A percentile compares a stretch with the other conserved stretches of the same genome.
phyloP scores from a whole-genome alignment of 352 stramenopile genomes.

The Phytophthora vignae region DNA sequence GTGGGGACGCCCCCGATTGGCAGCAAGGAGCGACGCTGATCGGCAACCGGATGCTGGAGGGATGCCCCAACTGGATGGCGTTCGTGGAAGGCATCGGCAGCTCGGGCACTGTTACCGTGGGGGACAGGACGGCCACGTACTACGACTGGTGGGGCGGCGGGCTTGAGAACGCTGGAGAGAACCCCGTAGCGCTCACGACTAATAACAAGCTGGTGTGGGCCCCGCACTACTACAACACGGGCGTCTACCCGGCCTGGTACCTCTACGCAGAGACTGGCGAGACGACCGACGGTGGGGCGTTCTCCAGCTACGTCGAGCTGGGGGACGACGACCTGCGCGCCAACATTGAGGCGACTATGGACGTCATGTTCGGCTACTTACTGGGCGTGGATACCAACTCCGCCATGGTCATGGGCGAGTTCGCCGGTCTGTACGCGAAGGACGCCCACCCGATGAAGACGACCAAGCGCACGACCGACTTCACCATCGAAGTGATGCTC shows the following conservation, averaged over 20 bases:
- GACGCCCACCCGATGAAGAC: slow-evolving; percentile 58
- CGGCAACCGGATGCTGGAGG: slow-evolving; percentile 65
- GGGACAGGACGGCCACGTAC: slow-evolving; percentile 41
- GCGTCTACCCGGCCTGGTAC: slow-evolving; percentile 65
- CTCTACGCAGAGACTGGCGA: slow-evolving; percentile 50
- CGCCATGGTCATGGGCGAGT: slow-evolving; percentile 70
- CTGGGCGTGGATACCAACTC: slow-evolving; percentile 28
- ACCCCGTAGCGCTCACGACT: slow-evolving; percentile 42
- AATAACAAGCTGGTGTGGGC: slow-evolving; percentile 69
- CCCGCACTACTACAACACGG: slow-evolving; percentile 82
- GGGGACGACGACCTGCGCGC: slow-evolving; percentile 47
- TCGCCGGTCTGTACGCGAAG: slow-evolving; percentile 64
- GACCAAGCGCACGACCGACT: slow-evolving; percentile 72
- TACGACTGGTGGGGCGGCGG: slow-evolving; percentile 76
- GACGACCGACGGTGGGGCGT: slow-evolving; percentile 11
- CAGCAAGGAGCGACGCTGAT: slow-evolving; percentile 59
- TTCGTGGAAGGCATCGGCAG: slow-evolving; percentile 70
- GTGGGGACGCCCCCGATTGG: slow-evolving; percentile 50
- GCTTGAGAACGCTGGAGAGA: slow-evolving; percentile 42
- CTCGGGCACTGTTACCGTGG: slow-evolving; percentile 40
- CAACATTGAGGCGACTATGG: slow-evolving; percentile 63
- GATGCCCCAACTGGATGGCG: slow-evolving; percentile 66
- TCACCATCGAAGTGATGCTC: slow-evolving; percentile 49
- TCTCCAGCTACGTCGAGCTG: slow-evolving; percentile 50
- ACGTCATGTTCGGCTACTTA: slow-evolving; percentile 74